Evolutionary conservation across 495 filamentous ascomycete species (phyloP).

Genomic region (Terfezia boudieri): DNA sequence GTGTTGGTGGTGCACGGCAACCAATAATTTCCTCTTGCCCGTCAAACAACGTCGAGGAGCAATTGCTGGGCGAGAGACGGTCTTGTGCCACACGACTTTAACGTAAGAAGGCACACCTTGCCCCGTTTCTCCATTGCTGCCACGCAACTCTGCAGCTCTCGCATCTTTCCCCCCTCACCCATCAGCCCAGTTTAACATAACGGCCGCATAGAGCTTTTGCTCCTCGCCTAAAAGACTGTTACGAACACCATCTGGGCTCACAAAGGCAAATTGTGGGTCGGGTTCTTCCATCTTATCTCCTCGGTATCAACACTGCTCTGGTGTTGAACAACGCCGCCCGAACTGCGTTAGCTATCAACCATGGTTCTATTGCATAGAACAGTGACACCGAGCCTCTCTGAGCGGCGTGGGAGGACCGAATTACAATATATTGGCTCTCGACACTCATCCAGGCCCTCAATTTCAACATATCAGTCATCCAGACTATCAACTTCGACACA

Average conservation of each 20-base stretch:
- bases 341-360: background rate
- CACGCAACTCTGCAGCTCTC: background rate
- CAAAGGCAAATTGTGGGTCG: too few relatives aligned
- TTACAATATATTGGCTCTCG: slow-evolving; percentile 15
- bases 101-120: too few relatives aligned
- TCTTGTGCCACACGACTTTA: too few relatives aligned
- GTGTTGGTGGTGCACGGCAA: too few relatives aligned
- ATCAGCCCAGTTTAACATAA: background rate
- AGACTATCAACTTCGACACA: background rate
- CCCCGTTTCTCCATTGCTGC: background rate
- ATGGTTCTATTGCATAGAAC: slow-evolving; percentile 4
- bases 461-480: slow-evolving; percentile 2
- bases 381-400: slow-evolving; percentile 15
- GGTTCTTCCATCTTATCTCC: too few relatives aligned
- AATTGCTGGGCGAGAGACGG: too few relatives aligned
- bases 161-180: background rate
- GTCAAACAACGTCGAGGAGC: too few relatives aligned
- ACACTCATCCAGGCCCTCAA: slow-evolving; percentile 2
- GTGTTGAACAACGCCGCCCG: too few relatives aligned
- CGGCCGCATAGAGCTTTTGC: background rate
- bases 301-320: too few relatives aligned
- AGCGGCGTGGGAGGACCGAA: slow-evolving; percentile 17
- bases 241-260: too few relatives aligned
- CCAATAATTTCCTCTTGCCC: too few relatives aligned
- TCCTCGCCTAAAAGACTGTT: too few relatives aligned